These are phyloP conservation scores for Boeremia lycopersici DNA, from an alignment of 2,329 filamentous ascomycete species.

Conservation along the genomic window DNA sequence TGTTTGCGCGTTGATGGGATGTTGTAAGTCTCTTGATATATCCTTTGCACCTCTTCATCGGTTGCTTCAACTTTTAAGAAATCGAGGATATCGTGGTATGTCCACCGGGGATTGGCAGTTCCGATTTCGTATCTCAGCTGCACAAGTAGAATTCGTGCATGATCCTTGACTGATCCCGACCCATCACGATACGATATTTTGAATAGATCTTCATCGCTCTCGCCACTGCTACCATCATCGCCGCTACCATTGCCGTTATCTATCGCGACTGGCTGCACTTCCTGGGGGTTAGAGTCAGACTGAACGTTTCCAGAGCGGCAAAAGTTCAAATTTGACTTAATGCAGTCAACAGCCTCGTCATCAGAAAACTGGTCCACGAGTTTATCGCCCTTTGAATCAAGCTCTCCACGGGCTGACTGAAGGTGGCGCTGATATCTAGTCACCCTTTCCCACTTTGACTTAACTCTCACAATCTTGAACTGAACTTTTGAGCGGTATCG, in stretches of 20 bases:
- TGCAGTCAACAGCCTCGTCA: background rate
- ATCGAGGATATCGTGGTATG: background rate
- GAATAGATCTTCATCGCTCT: background rate
- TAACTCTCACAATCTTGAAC: background rate
- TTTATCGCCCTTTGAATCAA: background rate
- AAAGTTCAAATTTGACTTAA: background rate
- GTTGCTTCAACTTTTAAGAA: background rate
- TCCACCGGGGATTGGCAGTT: background rate
- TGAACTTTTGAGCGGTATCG: background rate
- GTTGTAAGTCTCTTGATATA: background rate
- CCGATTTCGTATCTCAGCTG: background rate
- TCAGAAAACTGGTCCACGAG: background rate
- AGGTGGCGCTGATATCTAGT: background rate
- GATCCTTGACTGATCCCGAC: background rate
- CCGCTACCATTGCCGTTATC: background rate
- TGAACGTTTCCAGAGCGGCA: background rate
- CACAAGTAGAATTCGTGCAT: background rate
- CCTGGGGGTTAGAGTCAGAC: too few relatives aligned
- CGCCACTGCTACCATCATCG: background rate
- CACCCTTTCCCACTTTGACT: background rate
- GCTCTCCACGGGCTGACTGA: background rate
- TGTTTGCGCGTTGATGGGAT: background rate
- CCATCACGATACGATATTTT: background rate
- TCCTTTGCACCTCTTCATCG: background rate
- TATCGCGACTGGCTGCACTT: background rate